Conservation (phyloP, 2,329 filamentous ascomycete genomes). For the Nothophoma quercina region DNA sequence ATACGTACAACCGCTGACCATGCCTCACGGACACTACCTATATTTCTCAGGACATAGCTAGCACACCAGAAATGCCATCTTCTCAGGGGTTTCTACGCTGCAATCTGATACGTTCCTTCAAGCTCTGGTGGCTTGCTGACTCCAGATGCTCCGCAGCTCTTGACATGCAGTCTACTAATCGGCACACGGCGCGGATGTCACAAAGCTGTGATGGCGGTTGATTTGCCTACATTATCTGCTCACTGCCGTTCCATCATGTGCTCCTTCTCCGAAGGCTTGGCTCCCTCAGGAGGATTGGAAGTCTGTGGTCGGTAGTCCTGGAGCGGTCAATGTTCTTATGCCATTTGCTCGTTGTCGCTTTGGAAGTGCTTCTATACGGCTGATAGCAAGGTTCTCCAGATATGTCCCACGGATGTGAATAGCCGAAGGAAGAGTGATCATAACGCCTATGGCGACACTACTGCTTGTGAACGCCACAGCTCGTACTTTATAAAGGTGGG, state of each 20-base stretch:
- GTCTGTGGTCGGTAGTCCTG: neutral
- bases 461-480: conserved; percentile 36
- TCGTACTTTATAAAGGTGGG: conserved; percentile 20
- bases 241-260: conserved; percentile 21
- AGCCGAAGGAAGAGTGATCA: conserved; percentile 31
- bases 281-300: neutral
- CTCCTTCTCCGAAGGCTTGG: conserved; percentile 2
- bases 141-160: no score
- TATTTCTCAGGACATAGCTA: neutral
- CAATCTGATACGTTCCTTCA: neutral
- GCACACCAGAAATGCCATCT: neutral
- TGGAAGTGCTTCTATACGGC: conserved; percentile 13
- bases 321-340: neutral
- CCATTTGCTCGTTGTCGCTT: conserved; percentile 11
- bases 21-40: neutral
- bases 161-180: no score
- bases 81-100: neutral
- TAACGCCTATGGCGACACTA: conserved; percentile 35
- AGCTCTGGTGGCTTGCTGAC: conserved; percentile 24
- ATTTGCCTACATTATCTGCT: conserved; percentile 21
- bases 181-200: no score
- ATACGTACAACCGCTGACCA: neutral
- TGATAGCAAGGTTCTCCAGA: conserved; percentile 43
- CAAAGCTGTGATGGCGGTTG: conserved; percentile 30
- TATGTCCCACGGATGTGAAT: conserved; percentile 41